Base-by-base conservation (phyloP, 768 basidiomycete genomes). In the Collybia sordida region DNA sequence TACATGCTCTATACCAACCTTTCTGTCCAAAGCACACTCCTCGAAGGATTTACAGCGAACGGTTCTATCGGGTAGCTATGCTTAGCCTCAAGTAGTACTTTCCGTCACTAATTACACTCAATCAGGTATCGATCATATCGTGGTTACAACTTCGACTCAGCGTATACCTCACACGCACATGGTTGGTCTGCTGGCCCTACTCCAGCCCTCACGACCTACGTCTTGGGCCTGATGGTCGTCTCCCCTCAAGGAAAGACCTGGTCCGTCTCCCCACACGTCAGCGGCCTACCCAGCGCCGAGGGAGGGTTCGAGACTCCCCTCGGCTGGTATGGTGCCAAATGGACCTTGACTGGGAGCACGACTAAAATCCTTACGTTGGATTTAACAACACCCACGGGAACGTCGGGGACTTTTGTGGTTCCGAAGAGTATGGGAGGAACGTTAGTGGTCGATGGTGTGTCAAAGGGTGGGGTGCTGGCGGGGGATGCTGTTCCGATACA, bases 161-260 rank as follows among this genome's bases (percentile, higher is more conserved):
- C 81, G 0, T 83, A 82, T 61, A 82, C 79, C 6, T 79, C 76
- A n/a, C 81, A 82, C 57, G 64, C 79, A 1, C 82, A 83, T 55
- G 81, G 81, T 4, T 83, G 82, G 82, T 78, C 75, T 50, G 67
- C 80, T 0, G 82, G 81, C 0, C 78, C 82, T 0, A 83, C 82
- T 0, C 76, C 78, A 4, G 79, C 80, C 4, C 64, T 82, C 9
- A 81, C 80, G 2, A 78, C 77, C 63, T 82, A 81, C 58, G 71
- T 82, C 24, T 69, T 80, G 11, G 81, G 81, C n/a, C 64, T 83
- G 9, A 71, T 67, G 12, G 67, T 82, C 19, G 78, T 76, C 0
- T 62, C 74, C 4, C 72, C 74, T 0, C 69, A 75, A 55, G 81
- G 81, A 2, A 43, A 53, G n/a, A 70, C 69, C 0, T 83, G 81